These are phyloP conservation scores for Claviceps sp. DNA, from an alignment of 2,329 filamentous ascomycete species.

Conservation along the genomic window DNA sequence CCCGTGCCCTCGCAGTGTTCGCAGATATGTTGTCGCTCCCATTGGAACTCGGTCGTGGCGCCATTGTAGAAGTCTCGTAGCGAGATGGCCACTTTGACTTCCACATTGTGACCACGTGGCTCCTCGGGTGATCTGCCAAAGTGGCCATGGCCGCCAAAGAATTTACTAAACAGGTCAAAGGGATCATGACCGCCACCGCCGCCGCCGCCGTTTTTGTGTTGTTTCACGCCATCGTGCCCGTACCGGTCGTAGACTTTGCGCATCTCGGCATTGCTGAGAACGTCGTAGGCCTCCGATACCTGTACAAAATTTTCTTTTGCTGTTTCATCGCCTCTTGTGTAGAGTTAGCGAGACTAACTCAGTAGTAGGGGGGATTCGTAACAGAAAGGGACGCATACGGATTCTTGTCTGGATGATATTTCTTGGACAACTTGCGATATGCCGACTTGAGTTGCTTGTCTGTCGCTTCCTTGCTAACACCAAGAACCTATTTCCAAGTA, in stretches of 20 bases:
- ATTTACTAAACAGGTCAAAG: slow-evolving; percentile 90
- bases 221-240: slow-evolving; percentile 80
- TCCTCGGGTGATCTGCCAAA: slow-evolving; percentile 62
- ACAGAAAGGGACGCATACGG: slow-evolving; percentile 45
- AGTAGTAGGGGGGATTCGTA: not conserved
- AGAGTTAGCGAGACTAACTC: not conserved
- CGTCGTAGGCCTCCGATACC: slow-evolving; percentile 90
- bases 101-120: slow-evolving; percentile 76
- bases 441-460: slow-evolving; percentile 88
- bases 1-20: slow-evolving; percentile 81
- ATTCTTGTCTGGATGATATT: slow-evolving; percentile 96
- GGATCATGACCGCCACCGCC: slow-evolving; percentile 56
- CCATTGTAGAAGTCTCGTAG: slow-evolving; percentile 91
- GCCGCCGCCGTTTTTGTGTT: slow-evolving; percentile 56
- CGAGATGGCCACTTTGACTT: slow-evolving; percentile 66
- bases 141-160: slow-evolving; percentile 87
- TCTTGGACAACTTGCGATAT: slow-evolving; percentile 85
- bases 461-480: slow-evolving; percentile 62
- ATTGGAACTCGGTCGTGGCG: slow-evolving; percentile 68
- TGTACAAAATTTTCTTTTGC: slow-evolving; percentile 88
- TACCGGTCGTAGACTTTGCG: slow-evolving; percentile 89
- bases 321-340: slow-evolving; percentile 53
- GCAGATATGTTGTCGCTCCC: slow-evolving; percentile 93
- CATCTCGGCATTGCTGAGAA: slow-evolving; percentile 64
- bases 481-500: slow-evolving; percentile 48